phyloP scores from a whole-genome alignment of 129 eudicot genomes.

The Helichrysum umbraculigerum region DNA sequence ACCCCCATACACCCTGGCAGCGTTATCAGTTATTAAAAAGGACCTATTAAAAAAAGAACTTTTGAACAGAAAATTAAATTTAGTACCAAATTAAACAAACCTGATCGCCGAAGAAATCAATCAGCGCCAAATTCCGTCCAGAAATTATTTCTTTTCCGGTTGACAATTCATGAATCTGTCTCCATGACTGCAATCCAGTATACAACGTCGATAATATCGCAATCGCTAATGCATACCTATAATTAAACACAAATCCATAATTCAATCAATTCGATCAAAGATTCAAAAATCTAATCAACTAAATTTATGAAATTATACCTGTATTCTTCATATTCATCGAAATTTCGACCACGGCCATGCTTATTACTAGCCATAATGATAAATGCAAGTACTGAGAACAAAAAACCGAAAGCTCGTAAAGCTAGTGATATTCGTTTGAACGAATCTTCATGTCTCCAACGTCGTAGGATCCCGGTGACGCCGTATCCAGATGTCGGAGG shows the following conservation, averaged over 20 bases:
- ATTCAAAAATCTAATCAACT: neutral
- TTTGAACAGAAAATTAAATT: neutral
- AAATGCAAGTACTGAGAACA: constrained; percentile 69
- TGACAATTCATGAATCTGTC: constrained; percentile 57
- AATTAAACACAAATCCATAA: neutral
- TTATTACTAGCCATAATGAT: constrained; percentile 70
- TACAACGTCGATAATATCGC: constrained; percentile 79
- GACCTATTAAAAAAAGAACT: no score
- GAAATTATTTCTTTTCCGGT: constrained; percentile 47
- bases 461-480: constrained; percentile 39
- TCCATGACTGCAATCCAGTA: constrained; percentile 68
- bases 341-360: constrained; percentile 64
- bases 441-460: constrained; percentile 74
- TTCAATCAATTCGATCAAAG: neutral
- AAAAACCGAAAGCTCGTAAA: constrained; percentile 41
- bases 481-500: constrained; percentile 50
- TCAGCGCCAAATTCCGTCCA: constrained; percentile 36
- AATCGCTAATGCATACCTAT: constrained; percentile 77
- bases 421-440: constrained; percentile 51
- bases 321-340: constrained; percentile 64
- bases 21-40: no score
- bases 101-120: constrained; percentile 89
- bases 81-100: constrained; percentile 33
- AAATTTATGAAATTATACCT: constrained; percentile 32
- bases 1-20: neutral